phyloP scores from a whole-genome alignment of 1,139 yeast genomes.

The Magnusiomyces paraingens region DNA sequence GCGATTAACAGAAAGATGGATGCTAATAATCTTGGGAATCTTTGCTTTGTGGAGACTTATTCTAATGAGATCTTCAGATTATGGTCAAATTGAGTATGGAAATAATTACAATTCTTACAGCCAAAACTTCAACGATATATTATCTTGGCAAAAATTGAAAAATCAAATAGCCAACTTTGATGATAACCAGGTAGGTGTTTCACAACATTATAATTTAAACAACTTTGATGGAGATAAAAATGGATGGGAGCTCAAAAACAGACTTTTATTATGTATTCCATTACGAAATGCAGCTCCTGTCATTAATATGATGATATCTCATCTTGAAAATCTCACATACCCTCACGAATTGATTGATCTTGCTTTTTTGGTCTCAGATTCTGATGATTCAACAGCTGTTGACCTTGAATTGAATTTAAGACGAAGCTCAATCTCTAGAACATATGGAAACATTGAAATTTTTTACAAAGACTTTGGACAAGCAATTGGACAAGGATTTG shows the following conservation, averaged over 20 bases:
- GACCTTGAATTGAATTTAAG: slow-evolving; percentile 63
- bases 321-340: slow-evolving; percentile 52
- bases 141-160: neutral
- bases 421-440: slow-evolving; percentile 40
- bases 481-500: slow-evolving; percentile 70
- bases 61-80: neutral
- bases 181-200: slow-evolving; percentile 20
- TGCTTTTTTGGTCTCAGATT: slow-evolving; percentile 59
- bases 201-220: slow-evolving; percentile 47
- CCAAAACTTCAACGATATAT: neutral
- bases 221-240: slow-evolving; percentile 42
- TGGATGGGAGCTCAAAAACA: slow-evolving; percentile 51
- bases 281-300: slow-evolving; percentile 61
- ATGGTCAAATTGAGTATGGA: neutral
- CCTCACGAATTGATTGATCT: slow-evolving; percentile 59
- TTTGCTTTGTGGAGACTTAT: slow-evolving; percentile 2
- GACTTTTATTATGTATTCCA: slow-evolving; percentile 57
- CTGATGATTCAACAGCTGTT: slow-evolving; percentile 57
- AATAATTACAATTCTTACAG: neutral
- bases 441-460: slow-evolving; percentile 62
- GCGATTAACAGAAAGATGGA: neutral
- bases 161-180: neutral
- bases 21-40: neutral
- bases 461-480: slow-evolving; percentile 66
- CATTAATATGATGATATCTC: slow-evolving; percentile 56